Conservation (phyloP, 2,329 filamentous ascomycete species). For the Fusarium neocosmosporiellum region DNA sequence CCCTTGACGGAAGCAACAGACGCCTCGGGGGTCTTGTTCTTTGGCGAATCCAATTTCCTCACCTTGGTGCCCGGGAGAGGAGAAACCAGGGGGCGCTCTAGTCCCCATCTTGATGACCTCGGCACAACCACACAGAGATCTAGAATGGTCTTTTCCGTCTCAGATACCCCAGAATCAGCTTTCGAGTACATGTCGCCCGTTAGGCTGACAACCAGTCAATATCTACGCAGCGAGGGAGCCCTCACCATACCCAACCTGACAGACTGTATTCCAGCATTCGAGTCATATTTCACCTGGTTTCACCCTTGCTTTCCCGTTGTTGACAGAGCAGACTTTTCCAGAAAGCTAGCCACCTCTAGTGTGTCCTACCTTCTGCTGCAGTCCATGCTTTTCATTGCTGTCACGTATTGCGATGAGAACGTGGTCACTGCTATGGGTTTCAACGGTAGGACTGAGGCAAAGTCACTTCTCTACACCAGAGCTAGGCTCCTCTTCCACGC, state of each 20-base stretch:
- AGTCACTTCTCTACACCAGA: constrained; percentile 60
- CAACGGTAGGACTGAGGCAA: constrained; percentile 60
- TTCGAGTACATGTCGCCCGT: constrained; percentile 38
- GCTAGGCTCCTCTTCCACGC: constrained; percentile 64
- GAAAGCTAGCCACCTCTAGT: constrained; percentile 51
- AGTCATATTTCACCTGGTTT: constrained; percentile 68
- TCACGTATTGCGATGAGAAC: constrained; percentile 63
- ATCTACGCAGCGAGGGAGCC: constrained; percentile 57
- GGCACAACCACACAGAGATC: constrained; percentile 28
- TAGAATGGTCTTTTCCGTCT: constrained; percentile 45
- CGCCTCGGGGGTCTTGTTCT: constrained; percentile 47
- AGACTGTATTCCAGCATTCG: constrained; percentile 56
- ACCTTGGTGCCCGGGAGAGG: constrained; percentile 46
- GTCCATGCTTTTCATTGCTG: constrained; percentile 65
- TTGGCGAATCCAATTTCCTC: constrained; percentile 54
- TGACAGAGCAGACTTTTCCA: constrained; percentile 57
- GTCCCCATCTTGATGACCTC: not conserved
- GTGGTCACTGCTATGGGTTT: constrained; percentile 59
- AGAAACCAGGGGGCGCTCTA: not conserved
- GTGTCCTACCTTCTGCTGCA: constrained; percentile 63
- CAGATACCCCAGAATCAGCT: constrained; percentile 39
- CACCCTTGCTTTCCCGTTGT: constrained; percentile 67
- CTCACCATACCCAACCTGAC: constrained; percentile 58
- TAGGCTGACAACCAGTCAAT: constrained; percentile 60
- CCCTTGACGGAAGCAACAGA: constrained; percentile 29